Evolutionary conservation across 225 moss, liverwort and hornwort genomes (phyloP), one percentile per base, ranked within the genome.

Genomic region (Polytrichum formosum): DNA sequence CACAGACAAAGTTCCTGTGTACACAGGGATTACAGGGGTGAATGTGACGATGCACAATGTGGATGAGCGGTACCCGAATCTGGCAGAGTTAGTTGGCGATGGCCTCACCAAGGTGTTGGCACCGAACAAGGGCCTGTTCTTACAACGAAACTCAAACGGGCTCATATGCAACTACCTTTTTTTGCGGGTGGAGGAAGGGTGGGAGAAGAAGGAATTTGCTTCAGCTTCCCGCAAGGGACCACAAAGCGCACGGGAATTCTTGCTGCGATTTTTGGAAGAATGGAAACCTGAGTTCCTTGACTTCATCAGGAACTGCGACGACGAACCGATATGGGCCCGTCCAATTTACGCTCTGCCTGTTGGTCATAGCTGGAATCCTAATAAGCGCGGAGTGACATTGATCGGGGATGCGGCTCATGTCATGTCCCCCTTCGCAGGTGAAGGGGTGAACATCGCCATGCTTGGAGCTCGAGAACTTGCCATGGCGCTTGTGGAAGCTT

Each of bases 401-500:
- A 6, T 62, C 21, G 61, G 61, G 10, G 61, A 62, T 23, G 61
- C 61, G 21, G 61, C 61, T 23, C 61, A 62, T 23, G 20, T 62
- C 61, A 62, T 62, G 61, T 62, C 61, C 61, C 61, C 61, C 25
- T 62, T 62, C 61, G 61, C 61, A n/a, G 61, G 61, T 23, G 61
- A 62, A 62, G 61, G 61, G 61, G 61, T 62, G 18, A 62, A 62
- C 4, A 19, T 62, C 26, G 61, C 61, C 26, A 62, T 62, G 61
- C 61, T 62, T 62, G 61, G 25, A n/a, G 61, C 26, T 13, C 21
- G 21, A 10, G 61, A 62, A 62, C 61, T 62, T 23, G 61, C 61
- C 61, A 62, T 62, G 61, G 26, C 61, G 22, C 61, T 62, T 62
- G 61, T 23, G 4, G 20, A 62, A 26, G 61, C 61, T 62, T 26